phyloP scores from a whole-genome alignment of 1,139 yeast genomes.

The Candida sp. region DNA sequence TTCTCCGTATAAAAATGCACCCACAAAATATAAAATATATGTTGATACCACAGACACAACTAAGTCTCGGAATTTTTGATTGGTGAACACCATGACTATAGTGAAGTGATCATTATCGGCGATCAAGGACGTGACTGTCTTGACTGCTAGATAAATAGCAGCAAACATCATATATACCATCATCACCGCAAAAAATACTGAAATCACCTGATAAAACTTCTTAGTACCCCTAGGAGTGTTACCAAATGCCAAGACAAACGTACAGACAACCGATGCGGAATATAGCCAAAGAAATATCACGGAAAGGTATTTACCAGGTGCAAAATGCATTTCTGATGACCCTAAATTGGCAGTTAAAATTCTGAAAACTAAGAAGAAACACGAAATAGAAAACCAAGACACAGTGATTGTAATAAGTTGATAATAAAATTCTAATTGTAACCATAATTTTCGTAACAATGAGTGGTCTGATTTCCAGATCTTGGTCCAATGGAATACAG shows the following conservation, averaged over 20 bases:
- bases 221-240: slow-evolving; percentile 47
- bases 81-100: slow-evolving; percentile 50
- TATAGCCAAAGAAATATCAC: slow-evolving; percentile 44
- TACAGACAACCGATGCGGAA: slow-evolving; percentile 38
- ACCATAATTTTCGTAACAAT: slow-evolving; percentile 53
- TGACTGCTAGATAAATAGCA: slow-evolving; percentile 77
- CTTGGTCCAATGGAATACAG: slow-evolving; percentile 67
- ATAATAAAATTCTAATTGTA: slow-evolving; percentile 70
- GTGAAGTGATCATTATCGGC: slow-evolving; percentile 40
- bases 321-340: slow-evolving; percentile 42
- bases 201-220: slow-evolving; percentile 40
- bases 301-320: slow-evolving; percentile 39
- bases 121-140: slow-evolving; percentile 50
- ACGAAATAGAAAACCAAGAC: slow-evolving; percentile 79
- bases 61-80: slow-evolving; percentile 74
- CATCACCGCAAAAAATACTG: slow-evolving; percentile 39
- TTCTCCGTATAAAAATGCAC: slow-evolving; percentile 71
- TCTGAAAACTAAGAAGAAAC: slow-evolving; percentile 72
- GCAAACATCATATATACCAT: slow-evolving; percentile 59
- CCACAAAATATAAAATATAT: slow-evolving; percentile 72
- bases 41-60: slow-evolving; percentile 83
- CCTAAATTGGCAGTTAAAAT: slow-evolving; percentile 57
- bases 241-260: slow-evolving; percentile 47
- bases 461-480: slow-evolving; percentile 72
- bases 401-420: slow-evolving; percentile 64